phyloP scores from a whole-genome alignment of 148 eudicot genomes.

The Rhododendron henanense region DNA sequence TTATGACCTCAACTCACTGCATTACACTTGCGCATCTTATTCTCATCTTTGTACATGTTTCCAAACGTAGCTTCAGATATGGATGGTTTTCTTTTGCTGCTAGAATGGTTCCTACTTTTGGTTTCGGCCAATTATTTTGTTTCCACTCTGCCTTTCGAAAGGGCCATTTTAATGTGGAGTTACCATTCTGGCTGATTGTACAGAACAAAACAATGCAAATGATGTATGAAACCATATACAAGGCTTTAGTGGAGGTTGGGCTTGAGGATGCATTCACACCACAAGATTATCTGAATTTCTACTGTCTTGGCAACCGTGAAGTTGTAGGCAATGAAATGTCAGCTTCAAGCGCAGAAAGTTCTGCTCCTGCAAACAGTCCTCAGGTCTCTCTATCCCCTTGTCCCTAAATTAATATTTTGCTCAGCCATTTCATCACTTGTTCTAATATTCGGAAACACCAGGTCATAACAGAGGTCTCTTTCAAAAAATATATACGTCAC shows the following conservation, averaged over 20 bases:
- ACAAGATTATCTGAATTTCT: slow-evolving; percentile 86
- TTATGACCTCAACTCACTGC: slow-evolving; percentile 2
- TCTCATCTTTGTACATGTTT: neutral
- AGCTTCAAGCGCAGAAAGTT: slow-evolving; percentile 20
- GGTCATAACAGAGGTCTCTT: neutral
- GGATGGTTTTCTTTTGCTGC: neutral
- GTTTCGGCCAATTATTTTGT: neutral
- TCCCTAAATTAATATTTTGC: neutral
- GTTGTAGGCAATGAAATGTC: slow-evolving; percentile 27
- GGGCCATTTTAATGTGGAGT: neutral
- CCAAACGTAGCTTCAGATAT: neutral
- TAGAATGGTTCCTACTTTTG: neutral
- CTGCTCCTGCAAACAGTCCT: slow-evolving; percentile 56
- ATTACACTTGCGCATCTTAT: neutral
- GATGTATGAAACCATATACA: slow-evolving; percentile 89
- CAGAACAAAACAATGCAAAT: slow-evolving; percentile 99
- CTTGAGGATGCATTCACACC: slow-evolving; percentile 72
- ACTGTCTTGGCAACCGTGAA: slow-evolving; percentile 95
- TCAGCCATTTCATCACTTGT: slow-evolving; percentile 2
- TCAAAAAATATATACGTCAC: neutral
- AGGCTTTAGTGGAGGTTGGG: slow-evolving; percentile 82
- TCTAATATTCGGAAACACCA: neutral
- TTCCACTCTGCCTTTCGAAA: slow-evolving; percentile 4
- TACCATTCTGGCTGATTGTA: slow-evolving; percentile 14
- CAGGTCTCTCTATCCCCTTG: slow-evolving; percentile 41